These are phyloP conservation scores for Aspergillus phoenicis DNA, from an alignment of 2,329 filamentous ascomycete species.

Conservation along the genomic window DNA sequence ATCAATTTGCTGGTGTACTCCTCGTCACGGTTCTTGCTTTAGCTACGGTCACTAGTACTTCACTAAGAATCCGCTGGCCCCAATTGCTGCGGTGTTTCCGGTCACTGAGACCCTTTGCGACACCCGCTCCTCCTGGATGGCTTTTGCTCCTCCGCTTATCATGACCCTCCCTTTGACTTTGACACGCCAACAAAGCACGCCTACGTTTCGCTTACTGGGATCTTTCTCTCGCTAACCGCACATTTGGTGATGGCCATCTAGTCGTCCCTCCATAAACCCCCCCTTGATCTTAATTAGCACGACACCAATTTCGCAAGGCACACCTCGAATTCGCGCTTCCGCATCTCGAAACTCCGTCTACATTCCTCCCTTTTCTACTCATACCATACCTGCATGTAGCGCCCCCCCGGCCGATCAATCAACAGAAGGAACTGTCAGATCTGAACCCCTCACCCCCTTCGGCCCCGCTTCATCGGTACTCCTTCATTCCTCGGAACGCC, in stretches of 20 bases:
- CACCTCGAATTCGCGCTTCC: constrained; percentile 8
- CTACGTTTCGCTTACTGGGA: constrained; percentile 9
- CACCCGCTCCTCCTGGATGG: constrained; percentile 5
- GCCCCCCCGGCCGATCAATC: constrained; percentile 23
- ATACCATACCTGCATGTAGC: constrained; percentile 31
- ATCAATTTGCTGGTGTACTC: not conserved
- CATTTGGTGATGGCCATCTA: constrained; percentile 17
- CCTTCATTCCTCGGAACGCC: constrained; percentile 27
- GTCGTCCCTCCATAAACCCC: constrained; percentile 13
- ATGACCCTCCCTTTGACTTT: constrained; percentile 3
- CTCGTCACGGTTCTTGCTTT: not conserved
- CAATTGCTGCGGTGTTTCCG: not conserved
- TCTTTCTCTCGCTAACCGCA: constrained; percentile 5
- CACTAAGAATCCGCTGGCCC: not conserved
- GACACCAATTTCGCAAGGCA: not conserved
- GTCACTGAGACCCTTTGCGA: constrained; percentile 9
- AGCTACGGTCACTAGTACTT: not conserved
- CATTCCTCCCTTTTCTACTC: constrained; percentile 27
- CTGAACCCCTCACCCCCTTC: constrained; percentile 9
- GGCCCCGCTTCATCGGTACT: constrained; percentile 22
- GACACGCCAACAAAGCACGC: constrained; percentile 1
- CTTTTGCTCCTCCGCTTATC: constrained; percentile 8
- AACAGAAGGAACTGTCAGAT: constrained; percentile 27
- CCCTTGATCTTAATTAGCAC: not conserved
- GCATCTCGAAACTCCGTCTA: constrained; percentile 18